A percentile compares a stretch with the other conserved stretches of the same genome.
These are phyloP conservation scores for Phyllosticta paracitricarpa DNA, from an alignment of 2,329 filamentous ascomycete species.

Conservation along the genomic window DNA sequence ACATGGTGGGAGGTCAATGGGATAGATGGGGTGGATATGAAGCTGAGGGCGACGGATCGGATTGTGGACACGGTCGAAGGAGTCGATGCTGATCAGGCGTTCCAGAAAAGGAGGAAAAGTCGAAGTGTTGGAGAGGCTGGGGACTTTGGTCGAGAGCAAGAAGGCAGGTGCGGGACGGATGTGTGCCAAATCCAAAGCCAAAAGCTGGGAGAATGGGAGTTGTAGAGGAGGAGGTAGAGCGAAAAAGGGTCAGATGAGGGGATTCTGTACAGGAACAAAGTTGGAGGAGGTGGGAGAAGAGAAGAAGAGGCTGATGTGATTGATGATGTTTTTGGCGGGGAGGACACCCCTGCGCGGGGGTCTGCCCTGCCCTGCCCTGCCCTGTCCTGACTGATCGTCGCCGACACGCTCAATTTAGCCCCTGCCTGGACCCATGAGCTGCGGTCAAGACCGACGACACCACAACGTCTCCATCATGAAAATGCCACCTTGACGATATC, in stretches of 20 bases:
- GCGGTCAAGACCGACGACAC: neutral
- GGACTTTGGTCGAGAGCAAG: neutral
- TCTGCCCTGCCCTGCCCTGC: slow-evolving; percentile 1
- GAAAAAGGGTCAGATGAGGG: neutral
- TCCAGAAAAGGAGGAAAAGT: neutral
- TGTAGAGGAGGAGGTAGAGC: neutral
- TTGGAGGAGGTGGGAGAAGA: neutral
- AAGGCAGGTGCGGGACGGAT: neutral
- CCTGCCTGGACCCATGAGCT: neutral
- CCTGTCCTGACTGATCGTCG: neutral
- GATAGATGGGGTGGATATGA: neutral
- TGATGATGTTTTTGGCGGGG: neutral
- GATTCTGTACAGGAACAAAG: neutral
- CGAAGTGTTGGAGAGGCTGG: neutral
- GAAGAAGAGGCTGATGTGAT: neutral
- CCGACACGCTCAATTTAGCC: slow-evolving; percentile 5
- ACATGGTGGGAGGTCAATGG: neutral
- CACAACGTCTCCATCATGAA: neutral
- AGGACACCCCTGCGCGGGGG: neutral
- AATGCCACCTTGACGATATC: neutral
- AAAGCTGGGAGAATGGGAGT: neutral
- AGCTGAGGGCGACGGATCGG: neutral
- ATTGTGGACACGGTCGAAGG: neutral
- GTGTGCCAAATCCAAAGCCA: neutral
- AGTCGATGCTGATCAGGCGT: neutral